Percentiles rank a stretch among this genome's conserved stretches.
Evolutionary conservation across 805 yeast species (phyloP).

Genomic region (Kluyveromyces lactis): DNA sequence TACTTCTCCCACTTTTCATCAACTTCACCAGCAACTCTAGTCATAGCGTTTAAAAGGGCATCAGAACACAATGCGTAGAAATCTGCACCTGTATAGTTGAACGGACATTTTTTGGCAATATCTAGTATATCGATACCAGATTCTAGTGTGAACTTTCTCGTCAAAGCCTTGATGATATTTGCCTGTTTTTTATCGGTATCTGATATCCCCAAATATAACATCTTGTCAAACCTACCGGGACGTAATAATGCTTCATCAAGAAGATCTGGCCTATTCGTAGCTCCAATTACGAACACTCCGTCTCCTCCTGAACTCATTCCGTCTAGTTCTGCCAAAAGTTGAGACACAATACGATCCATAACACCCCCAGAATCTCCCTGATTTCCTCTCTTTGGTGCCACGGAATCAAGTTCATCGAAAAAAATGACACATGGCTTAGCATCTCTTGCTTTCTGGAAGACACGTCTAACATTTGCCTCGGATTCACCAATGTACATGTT

Average conservation of each 20-base stretch:
- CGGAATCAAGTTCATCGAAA: conserved; percentile 95
- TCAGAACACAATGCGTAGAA: conserved; percentile 94
- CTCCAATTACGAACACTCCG: conserved; percentile 98
- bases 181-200: conserved; percentile 86
- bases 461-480: conserved; percentile 92
- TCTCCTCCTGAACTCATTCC: conserved; percentile 82
- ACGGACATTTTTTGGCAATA: conserved; percentile 69
- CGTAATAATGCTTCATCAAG: conserved; percentile 88
- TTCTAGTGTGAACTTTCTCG: conserved; percentile 67
- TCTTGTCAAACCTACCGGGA: conserved; percentile 92
- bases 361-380: conserved; percentile 99
- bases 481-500: conserved; percentile 99
- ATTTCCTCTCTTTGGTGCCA: conserved; percentile 96
- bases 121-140: conserved; percentile 47
- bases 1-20: conserved; percentile 53
- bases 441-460: conserved; percentile 90
- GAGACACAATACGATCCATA: conserved; percentile 97
- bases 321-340: conserved; percentile 86
- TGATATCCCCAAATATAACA: conserved; percentile 87
- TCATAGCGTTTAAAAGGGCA: conserved; percentile 95
- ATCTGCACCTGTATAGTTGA: conserved; percentile 96
- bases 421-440: conserved; percentile 97
- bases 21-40: conserved; percentile 69
- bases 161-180: conserved; percentile 78
- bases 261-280: conserved; percentile 93